Base-by-base conservation (phyloP, 108 stramenopile genomes). In the Fragilaria crotonensis region DNA sequence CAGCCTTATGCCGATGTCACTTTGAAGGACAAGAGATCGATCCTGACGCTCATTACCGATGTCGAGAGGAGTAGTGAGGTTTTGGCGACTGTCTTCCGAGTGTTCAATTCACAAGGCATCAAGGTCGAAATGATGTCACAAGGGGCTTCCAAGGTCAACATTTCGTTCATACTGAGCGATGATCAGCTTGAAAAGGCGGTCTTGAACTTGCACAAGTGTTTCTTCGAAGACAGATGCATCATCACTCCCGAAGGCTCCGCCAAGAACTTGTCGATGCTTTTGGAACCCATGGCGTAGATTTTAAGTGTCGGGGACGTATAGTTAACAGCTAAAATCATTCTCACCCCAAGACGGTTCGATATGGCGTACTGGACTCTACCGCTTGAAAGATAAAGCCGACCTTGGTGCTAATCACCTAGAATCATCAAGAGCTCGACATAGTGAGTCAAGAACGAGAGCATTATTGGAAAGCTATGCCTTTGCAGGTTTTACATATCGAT, bases 61-160 rank as follows among this genome's bases (percentile, higher is more conserved):
- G 88, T 98, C 14, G 70, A 72, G 2, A 64, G 89, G 18, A 84
- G 76, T 36, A 90, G 87, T 0, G 89, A 94, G 66, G 94, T 96
- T 0, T 69, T 98, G 74, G 94, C 94, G 14, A 93, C 87, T 32
- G 96, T 93, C 2, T 98, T 98, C 65, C 73, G 72, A 48, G 93
- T 92, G 1, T 95, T 96, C 66, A 62, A 73, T 31, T 57, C 70
- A 2, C 52, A 63, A 32, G 79, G 73, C 4, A 94, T 96, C 45
- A 63, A 86, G 63, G 95, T 98, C 5, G 89, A 96, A 67, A 94
- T 90, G 89, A 87, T 93, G 83, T 79, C 77, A 54, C 93, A 90
- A 48, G 95, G 95, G 36, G 97, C 95, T 17, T 87, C 85, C 28
- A 98, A 98, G 70, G 97, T 96, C n/a, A 96, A 96, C 63, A 94